Conservation (phyloP, 352 stramenopile genomes). For the Phytophthora crassamura region DNA sequence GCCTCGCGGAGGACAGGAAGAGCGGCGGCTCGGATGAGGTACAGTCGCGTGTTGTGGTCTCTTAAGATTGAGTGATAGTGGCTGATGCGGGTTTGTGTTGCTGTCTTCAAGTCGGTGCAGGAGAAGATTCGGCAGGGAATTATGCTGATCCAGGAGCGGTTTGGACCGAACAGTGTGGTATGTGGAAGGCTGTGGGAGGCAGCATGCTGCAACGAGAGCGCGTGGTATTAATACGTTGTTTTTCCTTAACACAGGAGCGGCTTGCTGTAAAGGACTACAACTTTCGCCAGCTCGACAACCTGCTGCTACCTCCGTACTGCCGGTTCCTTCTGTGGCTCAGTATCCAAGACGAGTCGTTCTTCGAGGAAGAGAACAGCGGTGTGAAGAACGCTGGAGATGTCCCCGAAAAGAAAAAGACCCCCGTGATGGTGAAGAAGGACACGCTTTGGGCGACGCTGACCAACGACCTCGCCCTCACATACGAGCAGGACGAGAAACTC, state of each 20-base stretch:
- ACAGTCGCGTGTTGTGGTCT: slow-evolving; percentile 1
- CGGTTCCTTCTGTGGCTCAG: slow-evolving; percentile 91
- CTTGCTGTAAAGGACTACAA: slow-evolving; percentile 90
- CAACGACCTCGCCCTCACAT: slow-evolving; percentile 80
- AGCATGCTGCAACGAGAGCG: not conserved
- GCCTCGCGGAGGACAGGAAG: slow-evolving; percentile 73
- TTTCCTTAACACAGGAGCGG: slow-evolving; percentile 55
- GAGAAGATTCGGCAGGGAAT: slow-evolving; percentile 85
- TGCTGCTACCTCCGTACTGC: slow-evolving; percentile 88
- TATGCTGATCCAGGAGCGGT: slow-evolving; percentile 82
- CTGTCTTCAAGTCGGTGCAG: slow-evolving; percentile 38
- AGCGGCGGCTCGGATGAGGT: slow-evolving; percentile 63
- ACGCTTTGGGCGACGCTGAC: slow-evolving; percentile 85
- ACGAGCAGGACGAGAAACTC: slow-evolving; percentile 91
- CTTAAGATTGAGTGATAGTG: not conserved
- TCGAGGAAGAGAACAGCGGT: slow-evolving; percentile 67
- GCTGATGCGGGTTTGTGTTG: slow-evolving; percentile 7
- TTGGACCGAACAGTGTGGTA: slow-evolving; percentile 85
- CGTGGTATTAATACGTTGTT: slow-evolving; percentile 1
- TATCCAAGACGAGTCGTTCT: slow-evolving; percentile 87
- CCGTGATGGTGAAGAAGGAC: slow-evolving; percentile 81
- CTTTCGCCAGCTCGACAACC: slow-evolving; percentile 88
- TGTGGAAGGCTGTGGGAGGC: not conserved
- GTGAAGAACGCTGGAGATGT: slow-evolving; percentile 55
- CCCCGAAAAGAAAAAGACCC: slow-evolving; percentile 71